Conservation (phyloP, 208 protist species). For the Sergeia podlipaevii region DNA sequence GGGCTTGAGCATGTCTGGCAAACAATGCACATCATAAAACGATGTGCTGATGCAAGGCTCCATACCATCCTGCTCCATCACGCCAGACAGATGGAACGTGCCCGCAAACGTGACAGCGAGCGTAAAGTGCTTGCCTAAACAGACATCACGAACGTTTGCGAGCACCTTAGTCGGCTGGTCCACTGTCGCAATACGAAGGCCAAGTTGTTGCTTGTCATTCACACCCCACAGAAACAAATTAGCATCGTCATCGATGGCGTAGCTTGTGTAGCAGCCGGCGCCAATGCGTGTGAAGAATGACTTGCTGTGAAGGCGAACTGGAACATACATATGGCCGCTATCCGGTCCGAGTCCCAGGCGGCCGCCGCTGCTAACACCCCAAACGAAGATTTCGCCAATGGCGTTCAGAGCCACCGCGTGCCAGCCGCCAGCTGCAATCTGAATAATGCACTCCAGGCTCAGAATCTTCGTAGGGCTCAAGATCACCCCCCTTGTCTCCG, state of each 20-base stretch:
- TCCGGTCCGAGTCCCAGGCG: slow-evolving; percentile 52
- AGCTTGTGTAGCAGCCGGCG: slow-evolving; percentile 64
- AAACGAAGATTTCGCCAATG: slow-evolving; percentile 68
- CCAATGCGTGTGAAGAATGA: slow-evolving; percentile 65
- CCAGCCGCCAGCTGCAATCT: slow-evolving; percentile 65
- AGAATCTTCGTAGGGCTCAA: slow-evolving; percentile 50
- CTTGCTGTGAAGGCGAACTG: slow-evolving; percentile 32
- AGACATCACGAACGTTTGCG: slow-evolving; percentile 65
- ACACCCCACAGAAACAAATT: slow-evolving; percentile 74
- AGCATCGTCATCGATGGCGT: slow-evolving; percentile 57
- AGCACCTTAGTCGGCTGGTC: slow-evolving; percentile 39
- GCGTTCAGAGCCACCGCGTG: slow-evolving; percentile 74
- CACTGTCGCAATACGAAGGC: slow-evolving; percentile 12
- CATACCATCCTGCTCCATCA: slow-evolving; percentile 42
- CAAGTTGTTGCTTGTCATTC: slow-evolving; percentile 61
- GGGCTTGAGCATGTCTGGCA: slow-evolving; percentile 37
- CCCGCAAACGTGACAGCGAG: slow-evolving; percentile 47
- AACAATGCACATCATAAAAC: slow-evolving; percentile 49
- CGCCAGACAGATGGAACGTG: slow-evolving; percentile 53
- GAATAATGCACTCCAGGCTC: slow-evolving; percentile 47
- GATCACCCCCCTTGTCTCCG: slow-evolving; percentile 41
- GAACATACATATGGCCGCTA: slow-evolving; percentile 34
- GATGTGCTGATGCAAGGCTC: slow-evolving; percentile 31
- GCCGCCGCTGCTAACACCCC: slow-evolving; percentile 62
- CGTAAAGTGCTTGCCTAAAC: slow-evolving; percentile 58